Evolutionary conservation across 768 basidiomycete genomes (phyloP).

Genomic region (Lactarius trivialis): DNA sequence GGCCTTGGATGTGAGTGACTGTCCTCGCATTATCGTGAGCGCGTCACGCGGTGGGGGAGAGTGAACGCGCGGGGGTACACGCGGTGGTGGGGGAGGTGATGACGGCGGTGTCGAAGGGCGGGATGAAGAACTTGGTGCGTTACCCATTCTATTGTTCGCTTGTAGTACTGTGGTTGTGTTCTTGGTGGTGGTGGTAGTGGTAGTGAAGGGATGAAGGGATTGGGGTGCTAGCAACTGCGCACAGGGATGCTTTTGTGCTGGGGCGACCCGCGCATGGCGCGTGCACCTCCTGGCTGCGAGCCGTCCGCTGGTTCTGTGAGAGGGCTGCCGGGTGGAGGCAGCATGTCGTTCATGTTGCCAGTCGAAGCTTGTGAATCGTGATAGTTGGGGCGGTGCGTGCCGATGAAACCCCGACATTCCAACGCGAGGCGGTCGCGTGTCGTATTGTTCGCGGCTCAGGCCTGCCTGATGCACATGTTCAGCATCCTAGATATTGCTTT

Average conservation of each 20-base stretch:
- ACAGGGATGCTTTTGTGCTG: slow-evolving; percentile 15
- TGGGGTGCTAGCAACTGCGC: background rate
- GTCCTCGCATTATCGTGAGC: slow-evolving; percentile 19
- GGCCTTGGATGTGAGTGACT: slow-evolving; percentile 13
- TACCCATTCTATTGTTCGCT: slow-evolving; percentile 16
- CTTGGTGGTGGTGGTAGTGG: background rate
- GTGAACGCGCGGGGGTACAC: slow-evolving; percentile 12
- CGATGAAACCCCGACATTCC: background rate
- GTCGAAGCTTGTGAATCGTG: slow-evolving; percentile 14
- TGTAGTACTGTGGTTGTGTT: background rate
- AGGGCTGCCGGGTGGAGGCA: slow-evolving; percentile 17
- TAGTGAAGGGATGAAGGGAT: background rate
- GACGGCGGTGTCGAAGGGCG: slow-evolving; percentile 17
- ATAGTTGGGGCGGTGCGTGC: slow-evolving; percentile 5
- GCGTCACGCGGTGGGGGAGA: slow-evolving; percentile 18
- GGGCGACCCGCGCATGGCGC: slow-evolving; percentile 8
- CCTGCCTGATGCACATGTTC: slow-evolving; percentile 14
- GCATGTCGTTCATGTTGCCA: slow-evolving; percentile 16
- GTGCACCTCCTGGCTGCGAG: slow-evolving; percentile 11
- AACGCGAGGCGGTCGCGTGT: slow-evolving; percentile 17
- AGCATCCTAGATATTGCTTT: background rate
- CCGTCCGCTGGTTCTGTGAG: slow-evolving; percentile 9
- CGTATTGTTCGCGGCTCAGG: slow-evolving; percentile 3
- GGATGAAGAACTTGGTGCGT: slow-evolving; percentile 14
- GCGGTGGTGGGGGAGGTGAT: slow-evolving; percentile 9